phyloP scores from a whole-genome alignment of 805 yeast genomes.

The Yamadazyma tumulicola region DNA sequence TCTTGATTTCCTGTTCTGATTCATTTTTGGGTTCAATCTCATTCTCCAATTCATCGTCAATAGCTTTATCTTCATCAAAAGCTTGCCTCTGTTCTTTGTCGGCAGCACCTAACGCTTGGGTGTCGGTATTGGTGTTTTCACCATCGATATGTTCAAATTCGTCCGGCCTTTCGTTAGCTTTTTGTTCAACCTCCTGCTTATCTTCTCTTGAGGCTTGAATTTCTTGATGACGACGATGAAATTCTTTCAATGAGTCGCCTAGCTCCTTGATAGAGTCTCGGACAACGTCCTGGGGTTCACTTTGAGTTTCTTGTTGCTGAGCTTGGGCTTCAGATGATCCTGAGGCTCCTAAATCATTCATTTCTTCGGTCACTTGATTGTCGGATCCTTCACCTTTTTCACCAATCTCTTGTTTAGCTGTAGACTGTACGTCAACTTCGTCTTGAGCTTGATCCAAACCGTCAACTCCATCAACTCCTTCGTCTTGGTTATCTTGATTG shows the following conservation, averaged over 20 bases:
- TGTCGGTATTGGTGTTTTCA: slow-evolving; percentile 70
- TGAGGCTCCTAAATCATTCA: slow-evolving; percentile 65
- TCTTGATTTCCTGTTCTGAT: slow-evolving; percentile 24
- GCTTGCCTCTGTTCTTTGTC: slow-evolving; percentile 72
- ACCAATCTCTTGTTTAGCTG: slow-evolving; percentile 58
- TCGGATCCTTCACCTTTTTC: slow-evolving; percentile 63
- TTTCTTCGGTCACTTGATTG: slow-evolving; percentile 50
- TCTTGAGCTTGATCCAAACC: slow-evolving; percentile 40
- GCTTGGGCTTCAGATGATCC: slow-evolving; percentile 48
- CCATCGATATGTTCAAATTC: slow-evolving; percentile 84
- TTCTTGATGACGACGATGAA: slow-evolving; percentile 85
- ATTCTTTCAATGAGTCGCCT: slow-evolving; percentile 89
- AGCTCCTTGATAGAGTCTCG: slow-evolving; percentile 78
- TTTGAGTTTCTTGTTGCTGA: slow-evolving; percentile 36
- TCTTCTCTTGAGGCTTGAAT: slow-evolving; percentile 56
- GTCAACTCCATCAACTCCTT: slow-evolving; percentile 55
- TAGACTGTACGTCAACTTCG: slow-evolving; percentile 52
- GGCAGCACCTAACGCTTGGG: slow-evolving; percentile 93
- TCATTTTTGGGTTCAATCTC: slow-evolving; percentile 17
- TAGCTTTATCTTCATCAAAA: slow-evolving; percentile 76
- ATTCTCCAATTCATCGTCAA: slow-evolving; percentile 57
- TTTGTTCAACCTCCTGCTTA: slow-evolving; percentile 49
- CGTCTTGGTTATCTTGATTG: slow-evolving; percentile 35
- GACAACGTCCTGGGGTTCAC: slow-evolving; percentile 52
- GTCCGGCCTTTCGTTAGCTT: slow-evolving; percentile 69